Evolutionary conservation across 345 rosid genomes (phyloP).

Genomic region (Hevea brasiliensis): DNA sequence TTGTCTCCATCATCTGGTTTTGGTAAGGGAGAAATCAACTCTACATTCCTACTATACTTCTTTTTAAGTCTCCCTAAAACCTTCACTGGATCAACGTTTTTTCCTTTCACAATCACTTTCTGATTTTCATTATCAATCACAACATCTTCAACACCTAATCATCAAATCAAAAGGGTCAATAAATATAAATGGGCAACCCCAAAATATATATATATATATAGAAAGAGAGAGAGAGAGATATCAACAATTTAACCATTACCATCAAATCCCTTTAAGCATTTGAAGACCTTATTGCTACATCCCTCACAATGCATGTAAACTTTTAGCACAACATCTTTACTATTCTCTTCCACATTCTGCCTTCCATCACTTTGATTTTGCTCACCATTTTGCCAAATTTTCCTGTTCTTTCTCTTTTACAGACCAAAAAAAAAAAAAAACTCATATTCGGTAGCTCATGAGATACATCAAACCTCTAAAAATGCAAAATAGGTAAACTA

Average conservation of each 20-base stretch:
- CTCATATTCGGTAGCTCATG: too few relatives aligned
- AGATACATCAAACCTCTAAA: not conserved
- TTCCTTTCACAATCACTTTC: conserved; percentile 50
- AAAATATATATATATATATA: not conserved
- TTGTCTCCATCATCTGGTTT: conserved; percentile 18
- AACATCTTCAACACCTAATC: conserved; percentile 37
- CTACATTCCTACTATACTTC: conserved; percentile 49
- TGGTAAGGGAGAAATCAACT: conserved; percentile 54
- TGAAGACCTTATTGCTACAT: not conserved
- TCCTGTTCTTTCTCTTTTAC: not conserved
- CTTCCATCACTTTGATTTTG: too few relatives aligned
- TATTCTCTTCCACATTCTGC: not conserved
- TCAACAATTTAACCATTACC: not conserved
- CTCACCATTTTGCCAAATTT: not conserved
- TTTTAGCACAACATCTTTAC: conserved; percentile 14
- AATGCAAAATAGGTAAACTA: not conserved
- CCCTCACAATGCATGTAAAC: conserved; percentile 31
- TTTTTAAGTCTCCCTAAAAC: conserved; percentile 48
- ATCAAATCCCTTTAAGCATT: conserved; percentile 22
- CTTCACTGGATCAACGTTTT: conserved; percentile 47
- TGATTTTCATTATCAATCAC: conserved; percentile 12
- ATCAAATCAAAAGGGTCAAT: not conserved
- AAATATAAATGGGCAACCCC: not conserved
- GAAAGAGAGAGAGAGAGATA: not conserved
- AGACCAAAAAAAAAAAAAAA: not conserved